Evolutionary conservation across 1,139 yeast species (phyloP).

Genomic region (Suhomyces anneliseae): DNA sequence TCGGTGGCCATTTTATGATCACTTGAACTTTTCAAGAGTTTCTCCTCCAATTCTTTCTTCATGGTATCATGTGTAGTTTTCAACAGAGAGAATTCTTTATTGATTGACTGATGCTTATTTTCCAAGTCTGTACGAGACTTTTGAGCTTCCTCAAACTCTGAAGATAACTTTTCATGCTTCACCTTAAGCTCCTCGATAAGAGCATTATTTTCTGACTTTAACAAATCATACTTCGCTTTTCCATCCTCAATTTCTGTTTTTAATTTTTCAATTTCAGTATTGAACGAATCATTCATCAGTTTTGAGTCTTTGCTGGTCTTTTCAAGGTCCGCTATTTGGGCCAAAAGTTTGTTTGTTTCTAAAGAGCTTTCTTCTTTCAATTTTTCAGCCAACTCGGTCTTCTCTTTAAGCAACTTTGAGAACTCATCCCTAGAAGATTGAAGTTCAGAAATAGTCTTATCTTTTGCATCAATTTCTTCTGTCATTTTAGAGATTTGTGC

Average conservation of each 20-base stretch:
- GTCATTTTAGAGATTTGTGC: conserved; percentile 9
- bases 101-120: background rate
- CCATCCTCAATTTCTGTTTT: conserved; percentile 5
- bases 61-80: conserved; percentile 9
- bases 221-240: background rate
- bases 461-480: conserved; percentile 10
- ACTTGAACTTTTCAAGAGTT: background rate
- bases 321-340: conserved; percentile 2
- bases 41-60: conserved; percentile 5
- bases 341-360: background rate
- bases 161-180: conserved; percentile 1
- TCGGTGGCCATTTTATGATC: background rate
- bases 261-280: conserved; percentile 14
- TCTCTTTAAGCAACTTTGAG: conserved; percentile 11
- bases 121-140: conserved; percentile 1
- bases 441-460: conserved; percentile 13
- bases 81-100: background rate
- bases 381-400: background rate
- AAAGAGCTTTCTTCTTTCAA: background rate
- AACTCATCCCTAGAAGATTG: conserved; percentile 7
- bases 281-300: conserved; percentile 13
- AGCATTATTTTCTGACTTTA: background rate
- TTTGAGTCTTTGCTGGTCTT: conserved; percentile 1
- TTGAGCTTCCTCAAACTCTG: background rate
- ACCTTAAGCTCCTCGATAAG: conserved; percentile 20